Base-by-base conservation (phyloP, 1,284 basidiomycete species). In the Cryptococcus sp. region DNA sequence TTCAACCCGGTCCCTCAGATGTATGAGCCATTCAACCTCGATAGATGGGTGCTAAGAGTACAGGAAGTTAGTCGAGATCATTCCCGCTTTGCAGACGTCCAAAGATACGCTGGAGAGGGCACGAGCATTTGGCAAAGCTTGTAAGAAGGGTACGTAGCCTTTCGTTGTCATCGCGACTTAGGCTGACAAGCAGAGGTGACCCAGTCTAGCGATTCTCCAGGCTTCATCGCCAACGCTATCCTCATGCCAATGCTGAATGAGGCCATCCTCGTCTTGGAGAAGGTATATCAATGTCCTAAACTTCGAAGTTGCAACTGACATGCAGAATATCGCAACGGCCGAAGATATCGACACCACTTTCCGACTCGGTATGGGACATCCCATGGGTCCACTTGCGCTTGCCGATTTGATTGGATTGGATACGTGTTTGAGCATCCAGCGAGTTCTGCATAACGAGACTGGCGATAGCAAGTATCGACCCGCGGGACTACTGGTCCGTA, bases 381-480 rank as follows among this genome's bases (percentile, higher is more conserved):
- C 92, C 1, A 96, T 96, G 90, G 93, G 93, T 14, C 89, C 89
- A 2, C 76, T 92, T 14, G 86, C 90, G 56, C 80, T 91, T 7
- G 87, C 87, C 58, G 87, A 91, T 69, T 88, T 91, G 74, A 94
- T 96, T 61, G 91, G 91, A 28, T 83, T 94, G 31, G 90, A 92
- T 66, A 91, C 89, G 5, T 93, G 91, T 69, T 82, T 94, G 31
- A 83, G 87, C 4, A 93, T 93, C 66, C 90, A 93, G 66, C 83
- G 89, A 69, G 92, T 90, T 0, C 81, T 96, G 14, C 87, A 89
- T 64, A 81, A 81, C 53, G 92, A 93, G 55, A 94, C 90, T 11
- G 84, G 87, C 0, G 93, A 98, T 76, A 88, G 87, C n/a, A 97
- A 98, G 75, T 98, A 97, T 74, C 83, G 93, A n/a, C 92, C 93